Base-by-base conservation (phyloP, 2,329 filamentous ascomycete species). In the Fusarium concolor region DNA sequence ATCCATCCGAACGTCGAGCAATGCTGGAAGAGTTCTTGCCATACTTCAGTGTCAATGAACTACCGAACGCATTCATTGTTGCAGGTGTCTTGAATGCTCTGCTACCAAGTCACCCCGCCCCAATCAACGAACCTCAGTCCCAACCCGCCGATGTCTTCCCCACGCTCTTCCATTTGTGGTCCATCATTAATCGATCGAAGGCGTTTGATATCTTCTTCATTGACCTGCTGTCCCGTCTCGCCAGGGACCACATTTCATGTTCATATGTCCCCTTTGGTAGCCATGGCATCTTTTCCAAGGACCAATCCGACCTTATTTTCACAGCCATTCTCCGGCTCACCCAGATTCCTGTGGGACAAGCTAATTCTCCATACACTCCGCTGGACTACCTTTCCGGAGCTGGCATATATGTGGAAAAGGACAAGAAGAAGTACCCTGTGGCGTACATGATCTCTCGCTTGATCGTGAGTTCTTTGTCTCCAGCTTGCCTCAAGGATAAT, bases 101-200 rank as follows among this genome's bases (percentile, higher is more conserved):
- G 74, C 86, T 99, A 64, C 96, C 96, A 18, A 97, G 95, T 10
- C 88, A 90, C 35, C 90, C 94, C 2, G 88, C 91, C 4, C 91
- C 93, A 6, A 85, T 88, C 26, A 88, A 89, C 29, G 88, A 91
- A 71, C 83, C 85, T 31, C 88, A 94, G 71, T 88, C 97, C n/a
- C 90, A 94, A 71, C 95, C 96, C 1, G 90, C 94, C 70, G 90
- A 95, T 75, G 95, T 96, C 74, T 82, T 98, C 35, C 96, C 96
- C 5, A 97, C 95, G 1, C 91, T 97, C 72, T 99, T 99, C 83
- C 96, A 99, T 78, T 81, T 98, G 2, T 99, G 96, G 96, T 96
- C 94, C 2, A 85, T 98, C 41, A 89, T 98, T 70, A 96, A 93
- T 71, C 87, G 96, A 51, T 98, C 95, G 2, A 96, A 93, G 78